Percentiles rank a stretch among this genome's conserved stretches.
Conservation (phyloP, 352 stramenopile species). For the Globisporangium parvum region DNA sequence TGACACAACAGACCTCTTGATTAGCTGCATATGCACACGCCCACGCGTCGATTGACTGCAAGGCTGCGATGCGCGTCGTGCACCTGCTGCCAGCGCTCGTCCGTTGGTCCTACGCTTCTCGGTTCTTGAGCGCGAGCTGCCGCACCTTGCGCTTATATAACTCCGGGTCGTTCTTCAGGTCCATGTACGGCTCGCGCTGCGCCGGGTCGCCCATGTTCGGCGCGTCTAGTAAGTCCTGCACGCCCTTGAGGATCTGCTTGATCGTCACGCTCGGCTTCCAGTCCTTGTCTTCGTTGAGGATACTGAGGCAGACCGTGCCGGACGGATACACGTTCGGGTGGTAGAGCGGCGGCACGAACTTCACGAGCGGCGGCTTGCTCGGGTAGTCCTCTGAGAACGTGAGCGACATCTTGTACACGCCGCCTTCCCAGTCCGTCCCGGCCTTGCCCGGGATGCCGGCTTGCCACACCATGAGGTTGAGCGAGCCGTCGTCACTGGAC, state of each 20-base stretch:
- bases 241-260: conserved; percentile 97
- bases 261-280: conserved; percentile 98
- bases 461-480: conserved; percentile 97
- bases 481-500: conserved; percentile 90
- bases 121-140: conserved; percentile 79
- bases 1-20: too few relatives aligned
- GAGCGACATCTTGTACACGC: conserved; percentile 96
- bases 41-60: background rate
- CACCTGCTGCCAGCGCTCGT: background rate
- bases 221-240: conserved; percentile 88
- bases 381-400: conserved; percentile 98
- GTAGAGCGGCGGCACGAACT: conserved; percentile 97
- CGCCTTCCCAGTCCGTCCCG: conserved; percentile 95
- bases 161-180: conserved; percentile 88
- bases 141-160: conserved; percentile 85
- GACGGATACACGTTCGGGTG: conserved; percentile 96
- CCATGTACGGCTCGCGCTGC: conserved; percentile 83
- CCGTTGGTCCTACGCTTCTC: conserved; percentile 45
- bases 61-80: background rate
- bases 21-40: background rate
- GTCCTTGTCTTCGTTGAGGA: conserved; percentile 98
- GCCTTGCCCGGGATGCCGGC: conserved; percentile 95
- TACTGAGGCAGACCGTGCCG: conserved; percentile 97
- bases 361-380: conserved; percentile 96
- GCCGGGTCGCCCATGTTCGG: conserved; percentile 87